Evolutionary conservation across 1,284 basidiomycete genomes (phyloP).

Genomic region (Sporisorium graminicola): DNA sequence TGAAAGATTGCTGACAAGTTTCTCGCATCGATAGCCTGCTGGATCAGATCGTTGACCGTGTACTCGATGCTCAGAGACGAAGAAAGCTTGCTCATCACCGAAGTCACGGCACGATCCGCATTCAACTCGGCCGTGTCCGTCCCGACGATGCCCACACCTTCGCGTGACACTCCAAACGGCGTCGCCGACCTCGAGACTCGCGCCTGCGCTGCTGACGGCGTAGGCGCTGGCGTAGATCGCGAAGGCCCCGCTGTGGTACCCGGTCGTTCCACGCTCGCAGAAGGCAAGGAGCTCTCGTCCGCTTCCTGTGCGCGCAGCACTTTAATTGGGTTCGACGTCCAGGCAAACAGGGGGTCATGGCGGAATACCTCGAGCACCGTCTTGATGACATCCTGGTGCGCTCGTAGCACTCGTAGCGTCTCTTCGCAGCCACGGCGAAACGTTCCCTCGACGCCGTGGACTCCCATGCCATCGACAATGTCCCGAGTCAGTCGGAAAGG

Average conservation of each 20-base stretch:
- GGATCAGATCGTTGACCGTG: slow-evolving; percentile 91
- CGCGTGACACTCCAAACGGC: slow-evolving; percentile 8
- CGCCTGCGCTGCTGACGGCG: slow-evolving; percentile 4
- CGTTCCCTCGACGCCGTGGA: slow-evolving; percentile 89
- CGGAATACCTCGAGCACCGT: slow-evolving; percentile 97
- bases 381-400: slow-evolving; percentile 86
- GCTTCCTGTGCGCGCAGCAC: slow-evolving; percentile 51
- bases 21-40: slow-evolving; percentile 83
- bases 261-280: slow-evolving; percentile 24
- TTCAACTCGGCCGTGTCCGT: slow-evolving; percentile 79
- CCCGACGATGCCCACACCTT: slow-evolving; percentile 5
- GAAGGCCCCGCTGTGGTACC: slow-evolving; percentile 1
- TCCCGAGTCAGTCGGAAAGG: slow-evolving; percentile 95
- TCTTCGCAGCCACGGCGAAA: slow-evolving; percentile 96
- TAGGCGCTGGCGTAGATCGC: slow-evolving; percentile 24
- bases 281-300: slow-evolving; percentile 24
- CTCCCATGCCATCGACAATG: slow-evolving; percentile 92
- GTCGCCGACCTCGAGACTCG: slow-evolving; percentile 26
- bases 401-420: slow-evolving; percentile 88
- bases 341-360: slow-evolving; percentile 92
- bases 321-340: slow-evolving; percentile 72
- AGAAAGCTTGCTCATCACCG: slow-evolving; percentile 77
- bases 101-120: slow-evolving; percentile 84
- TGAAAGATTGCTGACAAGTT: slow-evolving; percentile 83
- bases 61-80: slow-evolving; percentile 88